These are phyloP conservation scores for Chamaecrista fasciculata DNA, from an alignment of 306 rosid genomes.

Conservation along the genomic window DNA sequence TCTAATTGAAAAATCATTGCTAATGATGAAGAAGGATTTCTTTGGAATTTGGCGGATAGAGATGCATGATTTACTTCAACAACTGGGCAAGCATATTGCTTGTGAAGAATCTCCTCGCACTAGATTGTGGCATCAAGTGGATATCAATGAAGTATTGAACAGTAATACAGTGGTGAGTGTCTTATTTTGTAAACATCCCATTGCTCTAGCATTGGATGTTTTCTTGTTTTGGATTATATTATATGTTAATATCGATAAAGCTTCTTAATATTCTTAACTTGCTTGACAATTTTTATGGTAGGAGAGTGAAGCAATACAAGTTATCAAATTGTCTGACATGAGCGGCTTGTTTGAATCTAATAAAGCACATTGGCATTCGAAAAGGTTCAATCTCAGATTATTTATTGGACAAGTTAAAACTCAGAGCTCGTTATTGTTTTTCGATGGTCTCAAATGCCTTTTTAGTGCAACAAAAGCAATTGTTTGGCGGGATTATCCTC, in stretches of 20 bases:
- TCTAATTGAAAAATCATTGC: not conserved
- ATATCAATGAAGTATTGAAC: not conserved
- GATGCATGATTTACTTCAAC: not conserved
- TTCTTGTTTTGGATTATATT: too few species aligned
- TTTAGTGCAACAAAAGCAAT: not conserved
- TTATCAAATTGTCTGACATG: not conserved
- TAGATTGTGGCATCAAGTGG: not conserved
- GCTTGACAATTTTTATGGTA: too few species aligned
- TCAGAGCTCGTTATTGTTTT: too few species aligned
- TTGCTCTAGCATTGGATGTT: too few species aligned
- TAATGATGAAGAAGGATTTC: not conserved
- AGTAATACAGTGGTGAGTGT: not conserved
- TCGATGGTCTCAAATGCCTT: not conserved
- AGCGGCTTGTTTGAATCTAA: accelerated
- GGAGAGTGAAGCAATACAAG: not conserved
- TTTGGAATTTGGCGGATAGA: not conserved
- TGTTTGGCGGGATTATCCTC: not conserved
- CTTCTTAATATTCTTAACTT: too few species aligned
- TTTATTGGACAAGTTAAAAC: not conserved
- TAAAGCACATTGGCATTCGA: not conserved
- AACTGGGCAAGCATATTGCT: not conserved
- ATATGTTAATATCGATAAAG: too few species aligned
- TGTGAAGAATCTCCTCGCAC: not conserved
- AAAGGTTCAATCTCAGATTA: not conserved
- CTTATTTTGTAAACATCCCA: not conserved